Evolutionary conservation across 2,329 filamentous ascomycete species (phyloP), one percentile per base, ranked within the genome.

Genomic region (Aspergillus fumigatiaffinis): DNA sequence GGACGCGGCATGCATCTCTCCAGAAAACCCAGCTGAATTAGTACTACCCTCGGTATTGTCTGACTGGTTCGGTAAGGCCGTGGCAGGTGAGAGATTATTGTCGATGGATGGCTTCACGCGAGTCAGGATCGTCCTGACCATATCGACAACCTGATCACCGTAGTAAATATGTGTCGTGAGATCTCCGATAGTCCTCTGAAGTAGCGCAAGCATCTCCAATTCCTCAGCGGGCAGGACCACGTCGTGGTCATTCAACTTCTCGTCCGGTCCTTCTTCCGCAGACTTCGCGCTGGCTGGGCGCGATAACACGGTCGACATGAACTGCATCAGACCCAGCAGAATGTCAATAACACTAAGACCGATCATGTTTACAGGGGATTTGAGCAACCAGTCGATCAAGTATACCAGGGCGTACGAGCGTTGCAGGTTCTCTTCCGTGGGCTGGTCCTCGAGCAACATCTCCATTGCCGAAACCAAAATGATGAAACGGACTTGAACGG

Each of bases 301-400:
- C 66, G 91, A 89, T 14, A 96, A 81, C 8, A 96, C 79, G 66
- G 87, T 83, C 64, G 91, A 85, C 70, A 93, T 89, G 69, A 96
- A 91, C 62, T 91, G 88, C 61, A 97, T 85, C 14, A 99, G 80
- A 1, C 91, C 89, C 14, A 96, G 80, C 28, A 97, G 79, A 20
- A 97, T 87, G 71, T 99, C 94, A 87, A 97, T 97, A 53, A 97
- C 89, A 71, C 92, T 97, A 49, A 99, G 80, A 1, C 94, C 94
- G 60, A 99, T 97, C 69, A 97, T 82, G 73, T 97, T 97, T 69
- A 96, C 87, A 46, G 93, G 87, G 0, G 93, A 97, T 52, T 89
- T 87, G 50, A 99, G 79, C 9, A 97, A 81, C 60, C 89, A 90
- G 59, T 90, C 87, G 58, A 97, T 86, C 75, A 97, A 86, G 47